Base-by-base conservation (phyloP, 2,329 filamentous ascomycete genomes). In the Polychaeton citri region DNA sequence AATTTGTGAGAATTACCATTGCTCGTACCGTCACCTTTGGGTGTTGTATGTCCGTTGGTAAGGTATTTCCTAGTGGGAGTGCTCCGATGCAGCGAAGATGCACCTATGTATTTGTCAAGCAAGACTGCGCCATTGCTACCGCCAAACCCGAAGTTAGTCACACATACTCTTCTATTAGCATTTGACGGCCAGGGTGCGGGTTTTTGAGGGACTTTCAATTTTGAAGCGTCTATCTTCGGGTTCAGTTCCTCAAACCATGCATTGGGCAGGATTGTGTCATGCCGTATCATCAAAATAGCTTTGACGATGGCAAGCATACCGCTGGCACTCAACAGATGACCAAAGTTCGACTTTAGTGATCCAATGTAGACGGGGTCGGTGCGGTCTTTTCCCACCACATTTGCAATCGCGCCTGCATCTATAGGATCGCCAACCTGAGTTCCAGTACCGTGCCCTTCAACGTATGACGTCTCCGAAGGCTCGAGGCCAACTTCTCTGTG, bases 401-500 rank as follows among this genome's bases (percentile, higher is more conserved):
- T n/a, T 32, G 37, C 39, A 7, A 53, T 48, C 2, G 45, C 50
- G 6, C 39, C 36, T 9, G 42, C 43, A 35, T 55, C 51, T 13
- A 38, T 36, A 3, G 45, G 38, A 30, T 50, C 48, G 6, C 48
- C 48, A 2, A 28, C 28, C 6, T 24, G 16, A n/a, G 51, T 53
- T 3, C 50, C 51, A n/a, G 50, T 54, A 12, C 47, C 49, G 30
- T 54, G 51, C 2, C 40, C 40, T 28, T 54, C 50, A 17, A 50
- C 38, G 30, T 43, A 50, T 2, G 33, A 12, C 10, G 36, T 21
- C 12, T 28, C 24, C 7, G 7, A 10, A 4, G 24, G 40, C 37
- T 60, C 50, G 2, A 64, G 50, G 0, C 57, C 57, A 4, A 57
- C 57, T 6, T 43, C 48, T 15, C 35, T 36, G 41, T 68, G 67